Conservation (phyloP, 2,329 filamentous ascomycete species). For the Colletotrichum abscissum region DNA sequence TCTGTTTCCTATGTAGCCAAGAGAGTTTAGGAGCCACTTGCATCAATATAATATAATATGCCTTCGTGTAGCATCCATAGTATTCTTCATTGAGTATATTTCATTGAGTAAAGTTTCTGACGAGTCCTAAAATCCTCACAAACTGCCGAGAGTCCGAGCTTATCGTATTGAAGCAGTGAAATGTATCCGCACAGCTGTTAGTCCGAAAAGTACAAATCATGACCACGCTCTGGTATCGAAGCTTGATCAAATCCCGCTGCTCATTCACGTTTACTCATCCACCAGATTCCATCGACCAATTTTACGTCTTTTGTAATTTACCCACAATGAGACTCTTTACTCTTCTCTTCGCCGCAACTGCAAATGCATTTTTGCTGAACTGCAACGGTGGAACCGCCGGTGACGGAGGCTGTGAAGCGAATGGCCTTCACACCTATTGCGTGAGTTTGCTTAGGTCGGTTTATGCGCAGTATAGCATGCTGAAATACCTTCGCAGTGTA, state of each 20-base stretch:
- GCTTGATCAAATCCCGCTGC: neutral
- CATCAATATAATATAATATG: neutral
- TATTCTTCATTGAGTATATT: neutral
- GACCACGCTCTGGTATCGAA: neutral
- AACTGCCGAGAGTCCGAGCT: neutral
- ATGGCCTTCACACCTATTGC: neutral
- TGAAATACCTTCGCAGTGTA: neutral
- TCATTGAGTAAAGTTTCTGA: too few relatives aligned
- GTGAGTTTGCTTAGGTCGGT: neutral
- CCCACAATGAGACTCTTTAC: neutral
- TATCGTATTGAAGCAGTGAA: neutral
- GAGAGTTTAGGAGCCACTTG: neutral
- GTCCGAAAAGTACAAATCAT: neutral
- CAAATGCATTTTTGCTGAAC: neutral
- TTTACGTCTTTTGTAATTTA: neutral
- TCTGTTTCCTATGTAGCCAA: neutral
- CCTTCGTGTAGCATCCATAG: neutral
- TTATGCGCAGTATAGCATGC: neutral
- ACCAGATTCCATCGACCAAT: neutral
- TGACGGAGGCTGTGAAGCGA: neutral
- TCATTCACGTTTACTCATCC: neutral
- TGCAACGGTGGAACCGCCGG: neutral
- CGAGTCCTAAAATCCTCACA: neutral
- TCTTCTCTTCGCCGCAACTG: neutral
- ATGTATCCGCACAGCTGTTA: neutral